Base-by-base conservation (phyloP, 148 eudicot genomes). In the Limonium bicolor region DNA sequence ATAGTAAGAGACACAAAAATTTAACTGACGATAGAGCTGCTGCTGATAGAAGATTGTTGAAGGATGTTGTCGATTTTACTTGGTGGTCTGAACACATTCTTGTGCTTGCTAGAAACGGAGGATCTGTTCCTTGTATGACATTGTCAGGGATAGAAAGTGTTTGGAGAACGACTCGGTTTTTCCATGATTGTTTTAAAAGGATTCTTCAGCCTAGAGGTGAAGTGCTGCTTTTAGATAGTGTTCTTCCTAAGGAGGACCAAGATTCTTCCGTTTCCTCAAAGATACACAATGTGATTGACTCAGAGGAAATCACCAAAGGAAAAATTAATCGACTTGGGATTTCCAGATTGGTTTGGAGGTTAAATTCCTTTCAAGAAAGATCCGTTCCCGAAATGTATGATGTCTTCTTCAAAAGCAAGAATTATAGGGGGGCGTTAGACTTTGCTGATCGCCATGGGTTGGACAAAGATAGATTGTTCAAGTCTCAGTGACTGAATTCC, bases 41-140 rank as follows among this genome's bases (percentile, higher is more conserved):
- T 36, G 53, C 36, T 21, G 56, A 58, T 36, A 63, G 10, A 23
- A 62, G 64, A 61, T 46, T 36, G 18, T 46, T 81, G 17, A 47
- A 62, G 36, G 73, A 75, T 50, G 36, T 78, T 30, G 39, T 67
- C 29, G 97, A 90, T 73, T 80, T 90, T 57, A 66, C 87, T 55
- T 90, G 97, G 97, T 90, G 97, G 97, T 68, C 93, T 64, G 82
- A 77, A 49, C 55, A 50, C 42, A 65, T 80, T 18, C 72, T 86
- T 61, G 63, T 54, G 28, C 48, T 90, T 54, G 82, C 68, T 40
- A 62, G 65, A 62, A 72, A 67, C 41, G 74, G 65, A 55, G 93
- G 95, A 14, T 48, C 46, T 14, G 23, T 74, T 19, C 47, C 64
- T 41, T n/a, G n/a, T n/a, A n/a, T n/a, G n/a, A n/a, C n/a, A n/a